A percentile compares a stretch with the other conserved stretches of the same genome.
Conservation (phyloP, 805 yeast species). For the Myxozyma melibiosi region DNA sequence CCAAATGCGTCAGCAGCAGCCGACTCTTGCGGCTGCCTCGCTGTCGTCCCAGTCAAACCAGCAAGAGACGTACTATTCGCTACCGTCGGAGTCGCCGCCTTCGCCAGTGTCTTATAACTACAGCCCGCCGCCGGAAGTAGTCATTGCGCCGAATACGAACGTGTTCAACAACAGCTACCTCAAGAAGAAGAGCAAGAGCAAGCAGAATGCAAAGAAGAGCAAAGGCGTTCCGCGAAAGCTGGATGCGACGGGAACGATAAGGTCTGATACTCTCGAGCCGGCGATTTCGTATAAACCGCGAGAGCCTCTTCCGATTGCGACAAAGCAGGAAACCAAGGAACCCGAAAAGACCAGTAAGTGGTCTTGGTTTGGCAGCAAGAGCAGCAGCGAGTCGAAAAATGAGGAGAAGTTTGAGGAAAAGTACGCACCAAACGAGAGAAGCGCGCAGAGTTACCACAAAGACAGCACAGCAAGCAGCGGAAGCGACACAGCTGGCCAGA, state of each 20-base stretch:
- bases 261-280: constrained; percentile 17
- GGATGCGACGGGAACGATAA: constrained; percentile 15
- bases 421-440: background rate
- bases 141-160: constrained; percentile 6
- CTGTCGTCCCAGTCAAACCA: constrained; percentile 2
- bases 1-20: constrained; percentile 8
- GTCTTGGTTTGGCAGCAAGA: constrained; percentile 15
- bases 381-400: background rate
- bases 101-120: constrained; percentile 15
- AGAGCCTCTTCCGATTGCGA: background rate
- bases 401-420: background rate
- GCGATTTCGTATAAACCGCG: background rate
- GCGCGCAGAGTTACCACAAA: background rate
- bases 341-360: constrained; percentile 5
- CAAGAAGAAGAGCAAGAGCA: constrained; percentile 2
- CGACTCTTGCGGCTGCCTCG: background rate
- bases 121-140: constrained; percentile 6
- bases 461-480: constrained; percentile 14
- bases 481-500: constrained; percentile 6
- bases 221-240: constrained; percentile 21
- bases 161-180: constrained; percentile 2
- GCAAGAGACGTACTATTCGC: constrained; percentile 19
- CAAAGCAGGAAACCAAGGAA: constrained; percentile 2
- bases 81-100: constrained; percentile 28
- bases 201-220: background rate